These are phyloP conservation scores for Castanea mollissima DNA, from an alignment of 306 rosid genomes.

Conservation along the genomic window DNA sequence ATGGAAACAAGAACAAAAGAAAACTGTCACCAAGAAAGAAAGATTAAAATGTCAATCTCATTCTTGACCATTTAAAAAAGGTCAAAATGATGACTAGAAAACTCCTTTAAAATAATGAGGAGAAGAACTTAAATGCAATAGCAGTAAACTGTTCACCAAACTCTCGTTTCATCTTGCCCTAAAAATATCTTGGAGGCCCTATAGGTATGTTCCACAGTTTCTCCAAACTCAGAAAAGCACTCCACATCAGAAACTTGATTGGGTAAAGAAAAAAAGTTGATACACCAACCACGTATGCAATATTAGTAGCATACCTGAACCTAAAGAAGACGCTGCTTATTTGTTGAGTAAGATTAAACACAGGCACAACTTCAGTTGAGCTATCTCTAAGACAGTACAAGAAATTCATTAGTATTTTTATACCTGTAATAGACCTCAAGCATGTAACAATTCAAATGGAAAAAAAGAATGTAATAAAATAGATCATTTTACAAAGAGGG, in stretches of 20 bases:
- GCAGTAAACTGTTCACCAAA: neutral
- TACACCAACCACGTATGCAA: neutral
- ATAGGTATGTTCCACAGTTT: neutral
- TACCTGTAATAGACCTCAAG: no score
- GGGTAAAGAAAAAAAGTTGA: neutral
- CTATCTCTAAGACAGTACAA: slow-evolving; percentile 39
- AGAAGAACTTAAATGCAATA: slow-evolving; percentile 1
- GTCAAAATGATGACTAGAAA: no score
- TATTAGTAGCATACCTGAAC: slow-evolving; percentile 55
- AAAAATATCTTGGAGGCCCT: neutral
- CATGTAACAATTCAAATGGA: slow-evolving; percentile 2
- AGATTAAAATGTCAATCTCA: no score
- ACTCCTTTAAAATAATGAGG: neutral
- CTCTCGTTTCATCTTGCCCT: neutral
- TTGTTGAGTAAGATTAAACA: slow-evolving; percentile 45
- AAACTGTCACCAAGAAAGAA: no score
- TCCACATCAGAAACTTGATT: neutral
- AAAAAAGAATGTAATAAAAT: neutral
- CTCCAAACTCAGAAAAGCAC: neutral
- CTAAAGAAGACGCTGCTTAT: slow-evolving; percentile 30
- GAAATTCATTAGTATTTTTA: neutral
- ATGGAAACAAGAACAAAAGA: no score
- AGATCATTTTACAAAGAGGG: slow-evolving; percentile 11
- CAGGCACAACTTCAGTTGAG: slow-evolving; percentile 35
- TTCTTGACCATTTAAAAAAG: no score